Percentiles rank a stretch among this genome's conserved stretches.
Conservation (phyloP, 108 stramenopile genomes). For the Parietichytrium sp. region DNA sequence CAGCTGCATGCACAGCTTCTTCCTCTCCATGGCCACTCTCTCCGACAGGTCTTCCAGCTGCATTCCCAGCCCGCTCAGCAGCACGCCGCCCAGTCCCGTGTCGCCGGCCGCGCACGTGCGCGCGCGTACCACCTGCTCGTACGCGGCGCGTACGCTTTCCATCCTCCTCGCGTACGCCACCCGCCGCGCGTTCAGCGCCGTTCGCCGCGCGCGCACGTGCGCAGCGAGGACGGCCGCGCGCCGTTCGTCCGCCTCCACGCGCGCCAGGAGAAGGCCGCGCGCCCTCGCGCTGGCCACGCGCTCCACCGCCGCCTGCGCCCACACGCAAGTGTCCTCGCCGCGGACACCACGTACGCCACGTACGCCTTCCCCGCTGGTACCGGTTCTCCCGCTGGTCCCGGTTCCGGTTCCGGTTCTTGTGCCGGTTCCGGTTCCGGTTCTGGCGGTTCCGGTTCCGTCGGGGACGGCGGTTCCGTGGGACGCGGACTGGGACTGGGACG, state of each 20-base stretch:
- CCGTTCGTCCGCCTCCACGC: neutral
- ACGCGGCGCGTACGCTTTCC: neutral
- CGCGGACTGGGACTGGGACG: too few species aligned
- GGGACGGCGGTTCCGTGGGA: too few species aligned
- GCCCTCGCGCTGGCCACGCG: too few species aligned
- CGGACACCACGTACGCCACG: too few species aligned
- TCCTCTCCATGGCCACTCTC: neutral
- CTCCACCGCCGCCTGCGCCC: too few species aligned
- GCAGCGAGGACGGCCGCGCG: neutral
- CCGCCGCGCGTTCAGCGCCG: neutral
- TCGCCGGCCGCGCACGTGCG: neutral
- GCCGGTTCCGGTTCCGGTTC: too few species aligned
- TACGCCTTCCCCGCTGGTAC: too few species aligned
- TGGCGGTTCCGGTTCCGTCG: too few species aligned
- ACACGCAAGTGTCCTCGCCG: too few species aligned
- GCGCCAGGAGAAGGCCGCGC: neutral
- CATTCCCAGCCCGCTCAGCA: neutral
- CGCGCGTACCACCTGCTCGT: neutral
- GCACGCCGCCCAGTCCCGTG: neutral
- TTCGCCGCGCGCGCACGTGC: neutral
- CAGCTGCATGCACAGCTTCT: conserved; percentile 4
- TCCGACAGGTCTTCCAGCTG: conserved; percentile 33
- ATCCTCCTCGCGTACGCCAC: neutral
- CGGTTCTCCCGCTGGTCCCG: too few species aligned
- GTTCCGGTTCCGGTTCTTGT: too few species aligned